A percentile compares a stretch with the other conserved stretches of the same genome.
Evolutionary conservation across 2,329 filamentous ascomycete species (phyloP).

Genomic region (Colletotrichum phormii): DNA sequence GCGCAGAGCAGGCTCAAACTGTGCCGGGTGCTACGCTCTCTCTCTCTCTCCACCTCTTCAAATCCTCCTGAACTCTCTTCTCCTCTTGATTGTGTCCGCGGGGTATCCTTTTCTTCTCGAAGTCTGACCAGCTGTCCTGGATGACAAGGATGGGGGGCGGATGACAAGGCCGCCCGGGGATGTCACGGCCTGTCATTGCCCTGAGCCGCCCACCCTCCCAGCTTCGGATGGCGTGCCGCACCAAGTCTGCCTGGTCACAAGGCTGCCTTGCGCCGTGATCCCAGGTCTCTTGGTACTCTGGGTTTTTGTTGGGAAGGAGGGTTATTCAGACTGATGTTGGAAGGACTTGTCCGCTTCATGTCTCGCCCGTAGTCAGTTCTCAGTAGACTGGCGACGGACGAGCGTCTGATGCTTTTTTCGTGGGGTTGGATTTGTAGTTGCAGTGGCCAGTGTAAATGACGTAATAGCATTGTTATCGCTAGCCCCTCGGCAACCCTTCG

Average conservation of each 20-base stretch:
- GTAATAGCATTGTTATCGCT: conserved; percentile 7
- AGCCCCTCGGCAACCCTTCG: background rate
- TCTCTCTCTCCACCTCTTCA: background rate
- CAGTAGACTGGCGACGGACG: background rate
- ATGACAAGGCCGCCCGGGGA: conserved; percentile 25
- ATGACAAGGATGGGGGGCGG: conserved; percentile 25
- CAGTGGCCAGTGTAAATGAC: conserved; percentile 21
- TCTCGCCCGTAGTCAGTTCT: conserved; percentile 14
- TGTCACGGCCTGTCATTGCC: conserved; percentile 28
- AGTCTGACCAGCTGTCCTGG: conserved; percentile 25
- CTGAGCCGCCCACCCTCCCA: conserved; percentile 31
- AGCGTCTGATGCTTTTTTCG: conserved; percentile 5
- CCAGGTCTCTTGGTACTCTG: background rate
- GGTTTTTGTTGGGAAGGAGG: conserved; percentile 14
- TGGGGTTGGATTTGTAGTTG: conserved; percentile 1
- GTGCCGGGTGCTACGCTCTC: background rate
- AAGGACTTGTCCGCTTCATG: background rate
- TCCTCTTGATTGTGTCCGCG: background rate
- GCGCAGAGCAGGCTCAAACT: background rate
- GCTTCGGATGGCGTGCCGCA: conserved; percentile 35
- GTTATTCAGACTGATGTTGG: background rate
- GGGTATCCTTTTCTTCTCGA: conserved; percentile 2
- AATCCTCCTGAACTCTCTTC: background rate
- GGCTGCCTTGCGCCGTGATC: conserved; percentile 26
- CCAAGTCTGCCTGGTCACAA: conserved; percentile 35